Evolutionary conservation across 768 basidiomycete species (phyloP).

Genomic region (Tricholomella constricta): DNA sequence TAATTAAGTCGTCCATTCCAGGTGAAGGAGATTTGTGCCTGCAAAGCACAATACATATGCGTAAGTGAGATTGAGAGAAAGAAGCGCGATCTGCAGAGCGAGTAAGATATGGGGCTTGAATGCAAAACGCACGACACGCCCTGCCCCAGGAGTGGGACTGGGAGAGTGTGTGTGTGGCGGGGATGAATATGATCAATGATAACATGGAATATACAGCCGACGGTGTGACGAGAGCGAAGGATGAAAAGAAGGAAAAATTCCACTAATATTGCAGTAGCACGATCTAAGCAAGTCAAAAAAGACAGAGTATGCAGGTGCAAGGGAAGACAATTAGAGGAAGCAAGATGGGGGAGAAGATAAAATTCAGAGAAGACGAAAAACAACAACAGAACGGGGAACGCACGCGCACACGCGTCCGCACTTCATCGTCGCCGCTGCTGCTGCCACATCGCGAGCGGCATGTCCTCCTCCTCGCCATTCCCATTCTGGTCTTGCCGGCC

Average conservation of each 20-base stretch:
- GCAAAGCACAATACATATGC: constrained; percentile 15
- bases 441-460: constrained; percentile 79
- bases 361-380: constrained; percentile 6
- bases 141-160: constrained; percentile 2
- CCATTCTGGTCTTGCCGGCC: constrained; percentile 28
- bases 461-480: constrained; percentile 71
- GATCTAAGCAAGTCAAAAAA: constrained; percentile 18
- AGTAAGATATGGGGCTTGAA: constrained; percentile 8
- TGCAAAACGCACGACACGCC: not conserved
- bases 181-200: constrained; percentile 1
- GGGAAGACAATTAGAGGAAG: constrained; percentile 5
- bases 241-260: constrained; percentile 11
- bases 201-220: constrained; percentile 5
- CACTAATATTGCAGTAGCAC: constrained; percentile 22
- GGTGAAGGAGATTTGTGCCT: constrained; percentile 11
- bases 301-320: constrained; percentile 11
- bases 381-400: constrained; percentile 7
- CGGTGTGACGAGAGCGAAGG: constrained; percentile 7
- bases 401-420: not conserved
- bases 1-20: constrained; percentile 19
- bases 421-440: constrained; percentile 65
- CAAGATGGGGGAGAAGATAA: constrained; percentile 11
- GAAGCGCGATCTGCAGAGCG: constrained; percentile 12
- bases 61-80: constrained; percentile 16
- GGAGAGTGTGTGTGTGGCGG: not conserved